Evolutionary conservation across 1,284 basidiomycete genomes (phyloP).

Genomic region (Chalciporus piperatoides): DNA sequence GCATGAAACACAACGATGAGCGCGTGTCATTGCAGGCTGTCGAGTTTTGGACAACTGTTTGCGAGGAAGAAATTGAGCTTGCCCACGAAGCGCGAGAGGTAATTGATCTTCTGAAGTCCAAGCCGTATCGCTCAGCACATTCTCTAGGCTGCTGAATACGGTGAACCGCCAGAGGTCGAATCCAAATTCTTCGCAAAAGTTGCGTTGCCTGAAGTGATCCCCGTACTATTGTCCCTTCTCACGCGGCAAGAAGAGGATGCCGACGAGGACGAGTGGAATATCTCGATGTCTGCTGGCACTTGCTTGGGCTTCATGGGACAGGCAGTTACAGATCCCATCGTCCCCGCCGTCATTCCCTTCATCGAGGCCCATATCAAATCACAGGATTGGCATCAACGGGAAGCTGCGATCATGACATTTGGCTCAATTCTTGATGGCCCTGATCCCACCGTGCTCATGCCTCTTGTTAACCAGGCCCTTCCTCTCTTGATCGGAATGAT

Average conservation of each 20-base stretch:
- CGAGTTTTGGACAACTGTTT: constrained; percentile 99
- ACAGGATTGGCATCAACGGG: constrained; percentile 91
- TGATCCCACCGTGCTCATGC: constrained; percentile 80
- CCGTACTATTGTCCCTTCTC: constrained; percentile 86
- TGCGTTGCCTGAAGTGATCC: constrained; percentile 91
- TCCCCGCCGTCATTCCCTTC: constrained; percentile 93
- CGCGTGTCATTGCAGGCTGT: constrained; percentile 94
- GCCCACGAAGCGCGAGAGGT: constrained; percentile 92
- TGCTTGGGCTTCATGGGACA: constrained; percentile 88
- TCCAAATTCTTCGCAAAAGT: constrained; percentile 93
- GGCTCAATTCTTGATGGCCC: constrained; percentile 97
- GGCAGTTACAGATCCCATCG: constrained; percentile 89
- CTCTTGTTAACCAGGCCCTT: constrained; percentile 92
- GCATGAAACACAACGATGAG: constrained; percentile 94
- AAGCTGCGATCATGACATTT: constrained; percentile 98
- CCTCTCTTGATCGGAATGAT: constrained; percentile 97
- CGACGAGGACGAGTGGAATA: constrained; percentile 99
- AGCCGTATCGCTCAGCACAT: constrained; percentile 9
- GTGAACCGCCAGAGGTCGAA: constrained; percentile 85
- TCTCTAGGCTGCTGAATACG: constrained; percentile 80
- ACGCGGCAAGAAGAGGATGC: constrained; percentile 96
- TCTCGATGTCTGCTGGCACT: constrained; percentile 96
- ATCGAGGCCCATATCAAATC: constrained; percentile 95
- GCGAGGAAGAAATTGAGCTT: constrained; percentile 95
- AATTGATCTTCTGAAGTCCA: constrained; percentile 4